A percentile compares a stretch with the other conserved stretches of the same genome.
These are phyloP conservation scores for Cytospora chrysosperma DNA, from an alignment of 2,329 filamentous ascomycete genomes.

Conservation along the genomic window DNA sequence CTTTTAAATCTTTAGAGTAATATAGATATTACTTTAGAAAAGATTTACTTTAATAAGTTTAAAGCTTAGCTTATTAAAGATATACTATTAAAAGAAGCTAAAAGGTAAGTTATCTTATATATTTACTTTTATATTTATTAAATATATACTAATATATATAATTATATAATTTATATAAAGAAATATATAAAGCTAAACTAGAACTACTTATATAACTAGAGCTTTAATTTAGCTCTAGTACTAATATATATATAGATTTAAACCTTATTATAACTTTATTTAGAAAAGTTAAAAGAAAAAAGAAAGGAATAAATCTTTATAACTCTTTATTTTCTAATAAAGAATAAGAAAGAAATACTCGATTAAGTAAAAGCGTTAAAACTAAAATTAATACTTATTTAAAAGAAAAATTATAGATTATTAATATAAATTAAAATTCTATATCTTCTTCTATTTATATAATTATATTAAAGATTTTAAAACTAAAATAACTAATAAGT, in stretches of 20 bases:
- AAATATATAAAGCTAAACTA: background rate
- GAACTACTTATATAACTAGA: background rate
- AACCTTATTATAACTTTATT: background rate
- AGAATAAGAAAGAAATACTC: background rate
- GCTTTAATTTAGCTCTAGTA: background rate
- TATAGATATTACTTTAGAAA: background rate
- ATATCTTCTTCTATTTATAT: background rate
- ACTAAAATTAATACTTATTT: background rate
- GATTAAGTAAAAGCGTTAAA: background rate
- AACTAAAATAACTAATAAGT: background rate
- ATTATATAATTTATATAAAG: background rate
- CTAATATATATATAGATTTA: background rate
- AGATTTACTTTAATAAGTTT: too few species aligned
- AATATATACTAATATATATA: background rate
- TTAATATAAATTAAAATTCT: background rate
- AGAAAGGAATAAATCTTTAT: too few species aligned
- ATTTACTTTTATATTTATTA: background rate
- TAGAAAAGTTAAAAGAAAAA: background rate
- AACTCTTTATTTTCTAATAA: background rate
- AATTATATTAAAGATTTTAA: background rate
- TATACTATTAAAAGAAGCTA: background rate
- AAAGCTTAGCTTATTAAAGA: background rate
- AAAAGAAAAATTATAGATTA: background rate
- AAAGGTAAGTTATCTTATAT: background rate
- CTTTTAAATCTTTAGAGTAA: background rate